Evolutionary conservation across 139 green algal genomes (phyloP), one percentile per base, ranked within the genome.

Genomic region (Dunaliella sp.): DNA sequence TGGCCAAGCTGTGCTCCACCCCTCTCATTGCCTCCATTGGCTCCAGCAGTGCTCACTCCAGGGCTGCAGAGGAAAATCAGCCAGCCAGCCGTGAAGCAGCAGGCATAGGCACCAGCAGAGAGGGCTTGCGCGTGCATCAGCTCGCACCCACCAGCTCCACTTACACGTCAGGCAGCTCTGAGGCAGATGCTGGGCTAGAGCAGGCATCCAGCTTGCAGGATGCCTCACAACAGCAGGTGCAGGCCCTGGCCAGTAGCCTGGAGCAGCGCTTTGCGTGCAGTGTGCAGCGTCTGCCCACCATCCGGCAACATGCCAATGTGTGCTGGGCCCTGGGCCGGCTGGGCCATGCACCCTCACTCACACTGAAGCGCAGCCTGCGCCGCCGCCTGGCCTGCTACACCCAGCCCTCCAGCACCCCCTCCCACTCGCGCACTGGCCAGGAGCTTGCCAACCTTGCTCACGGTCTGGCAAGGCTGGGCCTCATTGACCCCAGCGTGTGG

Each of bases 361-460:
- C 3, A 21, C 36, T 83, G 2, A 24, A 33, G 35, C 36, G 36
- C 22, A 73, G 48, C 48, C 48, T 65, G 16, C 48, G 48, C 7
- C 48, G 48, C 48, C 48, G 48, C 48, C 48, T 65, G 7, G 48
- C 48, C 48, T 65, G 7, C 48, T 65, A 65, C 48, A 65, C 48
- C 16, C 7, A 65, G 48, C 48, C 48, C 16, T 7, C 16, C 48
- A 7, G 16, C 16, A 26, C 48, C 48, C 48, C 48, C 16, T 16
- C 48, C 48, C 7, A 16, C 48, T 65, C 48, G 7, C 48, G 48
- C 48, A 65, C 16, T 16, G 48, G 48, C 16, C 92, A 94, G 80
- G 89, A 95, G 84, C 75, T 96, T 1, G 87, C 90, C n/a, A 91
- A 88, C 59, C 84, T 92, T 7, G 91, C 88, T 1, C 83, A 87